phyloP scores from a whole-genome alignment of 2,329 filamentous ascomycete species.

The Lasiodiplodia sp. region DNA sequence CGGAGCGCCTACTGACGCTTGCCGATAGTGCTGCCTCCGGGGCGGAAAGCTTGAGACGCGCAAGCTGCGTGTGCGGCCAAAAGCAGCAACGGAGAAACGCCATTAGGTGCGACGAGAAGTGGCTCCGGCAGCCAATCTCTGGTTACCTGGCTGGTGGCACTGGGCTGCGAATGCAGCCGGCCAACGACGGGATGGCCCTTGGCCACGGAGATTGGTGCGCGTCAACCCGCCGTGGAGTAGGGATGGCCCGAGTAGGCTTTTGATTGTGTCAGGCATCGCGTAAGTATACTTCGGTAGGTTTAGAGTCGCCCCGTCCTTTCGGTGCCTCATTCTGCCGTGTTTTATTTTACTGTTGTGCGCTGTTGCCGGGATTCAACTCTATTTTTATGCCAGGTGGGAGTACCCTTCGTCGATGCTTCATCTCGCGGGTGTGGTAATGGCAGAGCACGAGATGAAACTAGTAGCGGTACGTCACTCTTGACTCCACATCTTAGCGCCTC shows the following conservation, averaged over 20 bases:
- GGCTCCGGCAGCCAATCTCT: constrained; percentile 15
- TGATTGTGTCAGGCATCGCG: constrained; percentile 19
- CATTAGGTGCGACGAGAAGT: constrained; percentile 12
- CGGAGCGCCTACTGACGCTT: constrained; percentile 5
- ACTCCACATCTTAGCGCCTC: constrained; percentile 5
- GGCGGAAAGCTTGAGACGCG: constrained; percentile 21
- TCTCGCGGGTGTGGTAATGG: neutral
- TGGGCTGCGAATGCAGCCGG: neutral
- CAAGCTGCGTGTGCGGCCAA: constrained; percentile 21
- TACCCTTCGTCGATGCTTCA: neutral
- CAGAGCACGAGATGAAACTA: neutral
- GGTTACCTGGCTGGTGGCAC: constrained; percentile 17
- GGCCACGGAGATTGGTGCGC: constrained; percentile 21
- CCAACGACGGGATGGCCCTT: constrained; percentile 1
- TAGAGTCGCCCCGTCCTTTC: constrained; percentile 17
- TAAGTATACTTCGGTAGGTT: constrained; percentile 24
- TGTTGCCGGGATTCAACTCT: constrained; percentile 4
- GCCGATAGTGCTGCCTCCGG: constrained; percentile 10
- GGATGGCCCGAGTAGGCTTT: constrained; percentile 17
- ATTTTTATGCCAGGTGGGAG: neutral
- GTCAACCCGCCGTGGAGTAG: neutral
- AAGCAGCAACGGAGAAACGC: constrained; percentile 21
- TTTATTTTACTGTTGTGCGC: constrained; percentile 3
- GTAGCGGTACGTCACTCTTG: neutral
- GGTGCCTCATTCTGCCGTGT: neutral